Evolutionary conservation across 2,329 filamentous ascomycete genomes (phyloP).

Genomic region (Aspergillus luchuensis): DNA sequence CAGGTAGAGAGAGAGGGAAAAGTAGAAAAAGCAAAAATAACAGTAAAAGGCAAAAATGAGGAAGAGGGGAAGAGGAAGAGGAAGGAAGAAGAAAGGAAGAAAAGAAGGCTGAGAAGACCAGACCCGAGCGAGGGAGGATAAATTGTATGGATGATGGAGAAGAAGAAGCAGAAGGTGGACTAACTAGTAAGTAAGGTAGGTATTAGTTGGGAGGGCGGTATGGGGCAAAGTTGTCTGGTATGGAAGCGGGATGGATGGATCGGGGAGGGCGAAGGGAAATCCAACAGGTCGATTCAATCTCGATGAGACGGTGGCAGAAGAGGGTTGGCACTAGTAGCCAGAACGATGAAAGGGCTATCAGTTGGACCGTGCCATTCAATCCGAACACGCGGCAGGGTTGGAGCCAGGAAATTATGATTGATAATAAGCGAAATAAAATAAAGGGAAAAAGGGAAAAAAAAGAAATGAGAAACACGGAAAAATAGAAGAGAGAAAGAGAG

Average conservation of each 20-base stretch:
- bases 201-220: too few species aligned
- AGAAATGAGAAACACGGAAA: not conserved
- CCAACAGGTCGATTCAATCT: conserved; percentile 13
- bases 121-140: not conserved
- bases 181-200: not conserved
- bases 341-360: conserved; percentile 1
- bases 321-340: conserved; percentile 5
- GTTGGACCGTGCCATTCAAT: conserved; percentile 4
- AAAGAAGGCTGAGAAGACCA: conserved; percentile 6
- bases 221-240: too few species aligned
- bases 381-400: not conserved
- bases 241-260: conserved; percentile 4
- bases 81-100: conserved; percentile 11
- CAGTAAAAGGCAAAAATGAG: conserved; percentile 9
- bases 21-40: conserved; percentile 14
- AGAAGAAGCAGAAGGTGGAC: too few species aligned
- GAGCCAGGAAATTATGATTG: not conserved
- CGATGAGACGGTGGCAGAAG: conserved; percentile 17
- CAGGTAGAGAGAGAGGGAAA: conserved; percentile 18
- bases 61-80: conserved; percentile 8
- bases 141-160: conserved; percentile 8
- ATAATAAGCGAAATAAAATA: not conserved
- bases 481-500: conserved; percentile 1
- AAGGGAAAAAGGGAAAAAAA: not conserved
- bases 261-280: not conserved